Percentiles rank a stretch among this genome's conserved stretches.
phyloP scores from a whole-genome alignment of 441 rosid genomes.

The Populus hybrid region DNA sequence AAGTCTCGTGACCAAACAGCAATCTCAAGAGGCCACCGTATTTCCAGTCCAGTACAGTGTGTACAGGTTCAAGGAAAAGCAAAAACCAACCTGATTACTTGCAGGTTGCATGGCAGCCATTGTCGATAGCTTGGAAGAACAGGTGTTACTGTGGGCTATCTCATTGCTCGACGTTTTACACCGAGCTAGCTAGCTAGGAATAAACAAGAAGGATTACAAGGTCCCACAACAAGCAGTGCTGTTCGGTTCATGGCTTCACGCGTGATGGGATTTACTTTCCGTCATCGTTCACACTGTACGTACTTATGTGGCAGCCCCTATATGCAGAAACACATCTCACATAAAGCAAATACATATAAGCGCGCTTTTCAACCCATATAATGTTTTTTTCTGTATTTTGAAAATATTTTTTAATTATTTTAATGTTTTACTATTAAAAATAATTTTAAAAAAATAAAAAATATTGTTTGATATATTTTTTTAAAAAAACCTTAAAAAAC shows the following conservation, averaged over 20 bases:
- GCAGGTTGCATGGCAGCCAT: background rate
- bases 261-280: background rate
- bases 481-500: too few relatives aligned
- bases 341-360: too few relatives aligned
- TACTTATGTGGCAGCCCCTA: background rate
- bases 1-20: background rate
- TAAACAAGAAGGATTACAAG: background rate
- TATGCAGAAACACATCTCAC: background rate
- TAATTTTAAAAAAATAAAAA: too few relatives aligned
- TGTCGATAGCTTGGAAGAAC: background rate
- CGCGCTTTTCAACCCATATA: too few relatives aligned
- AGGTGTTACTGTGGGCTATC: background rate
- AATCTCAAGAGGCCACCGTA: background rate
- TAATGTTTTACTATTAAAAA: too few relatives aligned
- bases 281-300: background rate
- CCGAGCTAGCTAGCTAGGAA: background rate
- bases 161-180: background rate
- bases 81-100: background rate
- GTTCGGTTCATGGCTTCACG: background rate
- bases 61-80: background rate
- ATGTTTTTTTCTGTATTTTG: too few relatives aligned
- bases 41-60: background rate
- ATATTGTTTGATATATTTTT: too few relatives aligned
- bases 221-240: background rate
- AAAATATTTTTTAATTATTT: too few relatives aligned